Conservation (phyloP, 345 rosid species). For the Salix brachista region DNA sequence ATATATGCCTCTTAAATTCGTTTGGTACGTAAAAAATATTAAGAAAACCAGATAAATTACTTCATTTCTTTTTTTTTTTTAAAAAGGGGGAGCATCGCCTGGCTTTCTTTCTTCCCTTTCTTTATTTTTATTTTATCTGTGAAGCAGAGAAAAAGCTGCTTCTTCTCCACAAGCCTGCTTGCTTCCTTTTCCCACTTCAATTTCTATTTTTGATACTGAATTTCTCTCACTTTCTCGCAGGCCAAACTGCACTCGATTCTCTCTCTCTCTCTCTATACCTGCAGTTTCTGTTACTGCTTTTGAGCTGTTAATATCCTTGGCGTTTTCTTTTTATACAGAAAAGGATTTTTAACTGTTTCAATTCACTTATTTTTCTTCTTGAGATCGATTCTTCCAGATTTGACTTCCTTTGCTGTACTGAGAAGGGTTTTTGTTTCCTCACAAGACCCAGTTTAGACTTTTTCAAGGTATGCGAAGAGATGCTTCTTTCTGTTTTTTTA, state of each 20-base stretch:
- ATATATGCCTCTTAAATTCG: neutral
- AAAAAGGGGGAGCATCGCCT: neutral
- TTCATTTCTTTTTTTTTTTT: neutral
- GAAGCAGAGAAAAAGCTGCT: slow-evolving; percentile 44
- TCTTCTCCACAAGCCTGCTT: slow-evolving; percentile 39
- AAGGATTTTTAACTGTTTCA: neutral
- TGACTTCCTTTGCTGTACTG: neutral
- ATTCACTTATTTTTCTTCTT: neutral
- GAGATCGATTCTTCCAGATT: slow-evolving; percentile 27
- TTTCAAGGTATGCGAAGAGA: slow-evolving; percentile 21
- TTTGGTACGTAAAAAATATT: neutral
- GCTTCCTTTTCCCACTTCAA: slow-evolving; percentile 23
- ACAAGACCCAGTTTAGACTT: neutral
- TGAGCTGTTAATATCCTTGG: neutral
- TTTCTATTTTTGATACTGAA: neutral
- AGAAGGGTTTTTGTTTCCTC: neutral
- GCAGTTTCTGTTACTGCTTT: neutral
- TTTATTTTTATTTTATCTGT: slow-evolving; percentile 12
- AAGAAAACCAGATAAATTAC: neutral
- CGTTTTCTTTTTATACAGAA: neutral
- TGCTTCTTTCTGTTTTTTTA: neutral
- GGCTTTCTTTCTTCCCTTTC: neutral
- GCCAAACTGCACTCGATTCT: slow-evolving; percentile 28
- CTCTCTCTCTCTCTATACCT: neutral
- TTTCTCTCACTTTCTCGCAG: slow-evolving; percentile 34